Evolutionary conservation across 192 early-diverging fungal species (phyloP), one percentile per base, ranked within the genome.

Genomic region (Coemansia sp.): DNA sequence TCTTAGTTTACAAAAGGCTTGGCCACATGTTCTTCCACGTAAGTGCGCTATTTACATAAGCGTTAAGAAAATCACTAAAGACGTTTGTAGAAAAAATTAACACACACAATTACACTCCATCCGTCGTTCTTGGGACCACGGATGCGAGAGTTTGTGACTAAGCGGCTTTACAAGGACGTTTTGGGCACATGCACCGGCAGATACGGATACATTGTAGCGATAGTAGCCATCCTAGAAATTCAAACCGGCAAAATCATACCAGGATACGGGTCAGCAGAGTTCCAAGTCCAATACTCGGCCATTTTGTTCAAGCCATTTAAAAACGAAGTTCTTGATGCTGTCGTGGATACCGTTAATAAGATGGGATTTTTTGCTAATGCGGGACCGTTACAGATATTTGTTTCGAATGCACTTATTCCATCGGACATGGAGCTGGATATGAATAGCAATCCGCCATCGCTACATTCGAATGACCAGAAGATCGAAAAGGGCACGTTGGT

Each of bases 221-320:
- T 99, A 36, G 75, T 99, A 36, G 82, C 88, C 6, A 80, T 98
- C 19, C 68, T 85, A 18, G 86, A 83, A 19, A 85, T 91, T 55
- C 83, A 90, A 15, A 87, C 81, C 60, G 97, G 95, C 65, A 95
- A 86, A 58, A 84, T 85, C 21, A 75, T 86, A 57, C 91, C 85
- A 48, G 94, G 81, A 31, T 73, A 78, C 5, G 91, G 91, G 10
- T 81, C 87, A 15, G 94, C 95, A n/a, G 95, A 99, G 78, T 99
- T 94, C 61, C 82, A 83, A 31, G 86, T 99, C 40, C 70, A 81
- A 38, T 84, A 99, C 74, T 88, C 91, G 53, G 97, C 97, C 3
- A 89, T 99, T 66, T 90, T 99, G 3, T 95, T 97, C 58, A 97
- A 94, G 65, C 94, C 95, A 13, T 99, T 94, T 80, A 96, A 89